These are phyloP conservation scores for Globisporangium spiculum DNA, from an alignment of 352 stramenopile species.

Conservation along the genomic window DNA sequence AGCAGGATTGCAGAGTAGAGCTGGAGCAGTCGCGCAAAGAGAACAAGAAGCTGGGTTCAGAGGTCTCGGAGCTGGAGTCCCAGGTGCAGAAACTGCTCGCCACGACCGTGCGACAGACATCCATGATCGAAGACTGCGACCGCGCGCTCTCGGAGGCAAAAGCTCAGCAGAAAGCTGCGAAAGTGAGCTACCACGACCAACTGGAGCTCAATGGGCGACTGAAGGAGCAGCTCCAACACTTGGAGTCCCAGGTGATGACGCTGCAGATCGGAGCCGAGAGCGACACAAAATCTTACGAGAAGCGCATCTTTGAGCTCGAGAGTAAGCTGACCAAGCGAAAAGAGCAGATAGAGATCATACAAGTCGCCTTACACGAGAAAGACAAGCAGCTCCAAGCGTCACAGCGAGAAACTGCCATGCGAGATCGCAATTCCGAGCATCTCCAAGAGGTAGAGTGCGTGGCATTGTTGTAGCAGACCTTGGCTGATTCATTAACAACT, in stretches of 20 bases:
- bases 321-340: conserved; percentile 40
- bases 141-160: conserved; percentile 46
- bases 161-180: conserved; percentile 30
- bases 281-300: conserved; percentile 27
- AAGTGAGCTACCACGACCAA: conserved; percentile 45
- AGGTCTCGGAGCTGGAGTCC: conserved; percentile 33
- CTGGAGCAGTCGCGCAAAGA: conserved; percentile 28
- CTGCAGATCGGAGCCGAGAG: conserved; percentile 19
- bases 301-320: conserved; percentile 31
- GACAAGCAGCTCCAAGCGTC: conserved; percentile 43
- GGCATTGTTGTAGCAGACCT: not conserved
- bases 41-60: conserved; percentile 24
- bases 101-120: conserved; percentile 63
- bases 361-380: conserved; percentile 41
- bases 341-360: conserved; percentile 33
- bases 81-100: conserved; percentile 51
- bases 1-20: conserved; percentile 24
- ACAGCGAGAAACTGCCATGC: conserved; percentile 36
- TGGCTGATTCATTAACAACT: not conserved
- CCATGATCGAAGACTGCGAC: conserved; percentile 76
- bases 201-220: conserved; percentile 31
- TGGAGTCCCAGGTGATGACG: conserved; percentile 35
- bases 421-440: conserved; percentile 36
- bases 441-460: conserved; percentile 38
- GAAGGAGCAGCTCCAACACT: conserved; percentile 27